Base-by-base conservation (phyloP, 805 yeast species). In the Pichia rugopelliculosa region DNA sequence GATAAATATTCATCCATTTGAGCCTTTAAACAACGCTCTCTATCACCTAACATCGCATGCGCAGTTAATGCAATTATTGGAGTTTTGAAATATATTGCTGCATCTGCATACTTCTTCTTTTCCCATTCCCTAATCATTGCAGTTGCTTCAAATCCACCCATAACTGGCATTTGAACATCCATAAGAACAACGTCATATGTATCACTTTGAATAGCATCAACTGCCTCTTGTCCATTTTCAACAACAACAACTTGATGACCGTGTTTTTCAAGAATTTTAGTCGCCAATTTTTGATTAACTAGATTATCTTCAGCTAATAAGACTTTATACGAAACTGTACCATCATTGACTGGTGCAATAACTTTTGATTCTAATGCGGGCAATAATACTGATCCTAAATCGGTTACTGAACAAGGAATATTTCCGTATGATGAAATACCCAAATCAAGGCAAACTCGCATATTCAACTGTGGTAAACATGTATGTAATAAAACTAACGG, bases 151-250 rank as follows among this genome's bases (percentile, higher is more conserved):
- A 87, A 87, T 0, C 96, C 96, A 25, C 96, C 95, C 93, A 87
- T 88, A 15, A 86, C 87, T 9, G 96, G 96, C 96, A 87, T 87
- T 64, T 87, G 96, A 40, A 87, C 95, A 68, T 87, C 96, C 96
- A 87, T 87, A 55, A 87, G 74, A 18, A 87, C 84, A 41, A 85
- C 90, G 61, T 87, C 96, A 61, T 82, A 87, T 42, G 75, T 72
- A 52, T 75, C 77, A 54, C 75, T 72, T 61, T 80, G 72, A 40
- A 86, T 80, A 1, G 89, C 90, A 50, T 86, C 87, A 54, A 79
- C 75, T 1, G 96, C 95, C 56, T 87, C 87, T 49, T 77, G 71
- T 15, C 96, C 96, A 64, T 87, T 87, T 61, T 85, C 91, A 7
- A 87, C 96, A 41, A 87, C 96, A 49, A 80, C 82, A 12, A 87